Evolutionary conservation across 257 asterid species (phyloP).

Genomic region (Primulina tabacum): DNA sequence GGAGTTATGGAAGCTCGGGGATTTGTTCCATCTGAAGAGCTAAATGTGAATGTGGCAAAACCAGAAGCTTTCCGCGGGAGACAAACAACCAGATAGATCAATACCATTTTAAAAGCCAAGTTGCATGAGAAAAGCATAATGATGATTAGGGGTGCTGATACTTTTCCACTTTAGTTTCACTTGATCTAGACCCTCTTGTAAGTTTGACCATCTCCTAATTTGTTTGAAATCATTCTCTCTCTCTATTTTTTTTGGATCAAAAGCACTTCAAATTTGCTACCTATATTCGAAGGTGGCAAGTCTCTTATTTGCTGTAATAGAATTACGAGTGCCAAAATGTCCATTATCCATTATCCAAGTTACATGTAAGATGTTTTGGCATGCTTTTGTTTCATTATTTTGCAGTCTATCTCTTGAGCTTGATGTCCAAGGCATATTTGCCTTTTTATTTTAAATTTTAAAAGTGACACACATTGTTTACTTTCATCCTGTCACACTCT

Average conservation of each 20-base stretch:
- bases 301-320: too few relatives aligned
- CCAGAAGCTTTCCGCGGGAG: constrained; percentile 17
- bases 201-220: not conserved
- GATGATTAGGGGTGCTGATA: constrained; percentile 11
- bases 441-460: too few relatives aligned
- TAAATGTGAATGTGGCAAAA: constrained; percentile 17
- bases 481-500: not conserved
- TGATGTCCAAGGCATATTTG: too few relatives aligned
- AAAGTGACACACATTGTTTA: too few relatives aligned
- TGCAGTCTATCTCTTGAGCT: too few relatives aligned
- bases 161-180: constrained; percentile 12
- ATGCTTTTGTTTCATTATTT: too few relatives aligned
- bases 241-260: too few relatives aligned
- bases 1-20: constrained; percentile 62
- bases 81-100: constrained; percentile 14
- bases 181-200: constrained; percentile 14
- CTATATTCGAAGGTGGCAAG: too few relatives aligned
- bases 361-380: too few relatives aligned
- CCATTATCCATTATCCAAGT: too few relatives aligned
- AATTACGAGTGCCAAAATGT: too few relatives aligned
- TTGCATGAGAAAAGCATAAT: constrained; percentile 18
- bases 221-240: too few relatives aligned
- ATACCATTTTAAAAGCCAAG: not conserved
- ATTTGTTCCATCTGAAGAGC: constrained; percentile 22
- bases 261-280: not conserved